Evolutionary conservation across 2,329 filamentous ascomycete species (phyloP).

Genomic region (Alternaria ventricosa): DNA sequence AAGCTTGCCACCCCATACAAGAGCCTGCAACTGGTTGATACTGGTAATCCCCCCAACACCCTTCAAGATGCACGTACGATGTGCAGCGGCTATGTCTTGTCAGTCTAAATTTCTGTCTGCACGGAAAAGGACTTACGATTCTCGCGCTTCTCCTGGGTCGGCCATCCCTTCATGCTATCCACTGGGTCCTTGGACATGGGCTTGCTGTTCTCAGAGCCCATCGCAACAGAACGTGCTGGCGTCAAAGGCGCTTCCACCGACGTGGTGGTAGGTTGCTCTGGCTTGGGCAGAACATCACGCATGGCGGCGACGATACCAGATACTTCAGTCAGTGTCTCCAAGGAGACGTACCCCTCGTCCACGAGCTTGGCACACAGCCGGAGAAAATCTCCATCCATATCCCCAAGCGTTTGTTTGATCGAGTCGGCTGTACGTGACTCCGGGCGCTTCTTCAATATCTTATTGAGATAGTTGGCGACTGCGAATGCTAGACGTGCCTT

Average conservation of each 20-base stretch:
- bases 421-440: slow-evolving; percentile 12
- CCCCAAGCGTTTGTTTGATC: slow-evolving; percentile 21
- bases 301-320: slow-evolving; percentile 31
- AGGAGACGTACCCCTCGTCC: slow-evolving; percentile 20
- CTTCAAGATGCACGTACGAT: slow-evolving; percentile 38
- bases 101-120: background rate
- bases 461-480: slow-evolving; percentile 27
- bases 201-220: background rate
- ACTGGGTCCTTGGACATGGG: slow-evolving; percentile 6
- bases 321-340: slow-evolving; percentile 32
- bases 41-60: slow-evolving; percentile 27
- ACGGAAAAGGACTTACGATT: slow-evolving; percentile 24
- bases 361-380: slow-evolving; percentile 29
- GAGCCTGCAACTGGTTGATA: slow-evolving; percentile 40
- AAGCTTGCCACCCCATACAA: slow-evolving; percentile 49
- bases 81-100: slow-evolving; percentile 23
- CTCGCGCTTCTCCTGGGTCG: slow-evolving; percentile 38
- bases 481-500: slow-evolving; percentile 29
- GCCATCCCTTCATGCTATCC: slow-evolving; percentile 32
- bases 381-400: slow-evolving; percentile 31
- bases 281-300: slow-evolving; percentile 20
- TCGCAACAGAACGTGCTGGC: background rate
- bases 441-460: slow-evolving; percentile 14
- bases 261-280: slow-evolving; percentile 3
- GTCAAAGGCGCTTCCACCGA: background rate